phyloP scores from a whole-genome alignment of 306 rosid species.

The Argentina anserina region DNA sequence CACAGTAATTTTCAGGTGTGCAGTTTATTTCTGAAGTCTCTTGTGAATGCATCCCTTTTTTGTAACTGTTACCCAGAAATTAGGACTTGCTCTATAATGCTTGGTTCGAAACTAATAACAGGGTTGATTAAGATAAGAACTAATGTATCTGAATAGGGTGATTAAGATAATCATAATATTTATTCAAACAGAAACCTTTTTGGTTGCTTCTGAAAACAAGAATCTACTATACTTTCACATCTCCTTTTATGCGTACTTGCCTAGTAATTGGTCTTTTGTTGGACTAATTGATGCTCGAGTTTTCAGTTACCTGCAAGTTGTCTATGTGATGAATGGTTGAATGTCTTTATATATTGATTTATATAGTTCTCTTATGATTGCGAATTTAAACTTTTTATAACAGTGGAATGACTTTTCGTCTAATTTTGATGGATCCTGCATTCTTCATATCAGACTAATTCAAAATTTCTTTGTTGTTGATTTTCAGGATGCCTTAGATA shows the following conservation, averaged over 20 bases:
- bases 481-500: conserved; percentile 70
- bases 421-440: conserved; percentile 1
- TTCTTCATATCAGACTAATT: background rate
- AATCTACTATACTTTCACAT: background rate
- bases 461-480: conserved; percentile 5
- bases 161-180: background rate
- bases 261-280: background rate
- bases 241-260: too few species aligned
- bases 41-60: conserved; percentile 15
- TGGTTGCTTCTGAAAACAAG: background rate
- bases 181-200: background rate
- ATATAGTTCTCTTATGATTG: too few species aligned
- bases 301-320: background rate
- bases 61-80: background rate
- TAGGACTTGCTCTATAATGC: background rate
- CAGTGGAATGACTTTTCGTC: background rate
- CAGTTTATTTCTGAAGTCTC: conserved; percentile 7
- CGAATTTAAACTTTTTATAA: too few species aligned
- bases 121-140: background rate
- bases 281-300: background rate
- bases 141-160: background rate
- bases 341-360: background rate
- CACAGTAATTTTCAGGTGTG: conserved; percentile 76
- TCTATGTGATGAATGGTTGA: background rate
- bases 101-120: background rate